Percentiles rank a stretch among this genome's conserved stretches.
Evolutionary conservation across 768 basidiomycete genomes (phyloP).

Genomic region (Pulveroboletus ravenelii): DNA sequence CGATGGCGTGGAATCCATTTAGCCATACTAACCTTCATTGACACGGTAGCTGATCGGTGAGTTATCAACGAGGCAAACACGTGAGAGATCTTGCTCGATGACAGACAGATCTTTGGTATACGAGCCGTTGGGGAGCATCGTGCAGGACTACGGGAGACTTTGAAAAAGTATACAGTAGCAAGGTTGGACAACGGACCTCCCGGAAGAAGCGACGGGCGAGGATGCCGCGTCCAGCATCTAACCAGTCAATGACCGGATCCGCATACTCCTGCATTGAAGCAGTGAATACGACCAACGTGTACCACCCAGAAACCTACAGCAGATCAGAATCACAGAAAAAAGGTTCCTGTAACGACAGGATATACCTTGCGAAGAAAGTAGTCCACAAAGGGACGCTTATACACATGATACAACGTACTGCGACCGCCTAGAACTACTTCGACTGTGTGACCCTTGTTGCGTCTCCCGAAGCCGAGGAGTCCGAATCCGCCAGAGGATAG

Average conservation of each 20-base stretch:
- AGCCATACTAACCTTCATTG: conserved; percentile 70
- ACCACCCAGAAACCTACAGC: conserved; percentile 92
- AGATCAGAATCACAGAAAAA: conserved; percentile 5
- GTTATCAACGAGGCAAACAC: conserved; percentile 94
- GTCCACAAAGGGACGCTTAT: conserved; percentile 97
- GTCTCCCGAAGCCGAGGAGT: conserved; percentile 54
- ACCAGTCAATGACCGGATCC: conserved; percentile 99
- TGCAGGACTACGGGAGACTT: conserved; percentile 66
- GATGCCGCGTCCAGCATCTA: conserved; percentile 91
- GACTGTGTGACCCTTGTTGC: conserved; percentile 78
- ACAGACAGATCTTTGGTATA: conserved; percentile 92
- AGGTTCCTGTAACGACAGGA: conserved; percentile 2
- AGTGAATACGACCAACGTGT: conserved; percentile 97
- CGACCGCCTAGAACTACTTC: conserved; percentile 88
- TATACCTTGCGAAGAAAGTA: conserved; percentile 85
- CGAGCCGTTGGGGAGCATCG: conserved; percentile 84
- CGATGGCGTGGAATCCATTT: background rate
- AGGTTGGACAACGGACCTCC: conserved; percentile 53
- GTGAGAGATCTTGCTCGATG: conserved; percentile 85
- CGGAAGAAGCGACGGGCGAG: conserved; percentile 86
- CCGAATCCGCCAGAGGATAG: conserved; percentile 48
- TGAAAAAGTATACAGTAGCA: background rate
- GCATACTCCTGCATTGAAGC: conserved; percentile 99
- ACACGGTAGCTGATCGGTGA: conserved; percentile 88
- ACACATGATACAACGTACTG: conserved; percentile 94